Conservation (phyloP, 176 grass and related monocot species). For the Themeda triandra region DNA sequence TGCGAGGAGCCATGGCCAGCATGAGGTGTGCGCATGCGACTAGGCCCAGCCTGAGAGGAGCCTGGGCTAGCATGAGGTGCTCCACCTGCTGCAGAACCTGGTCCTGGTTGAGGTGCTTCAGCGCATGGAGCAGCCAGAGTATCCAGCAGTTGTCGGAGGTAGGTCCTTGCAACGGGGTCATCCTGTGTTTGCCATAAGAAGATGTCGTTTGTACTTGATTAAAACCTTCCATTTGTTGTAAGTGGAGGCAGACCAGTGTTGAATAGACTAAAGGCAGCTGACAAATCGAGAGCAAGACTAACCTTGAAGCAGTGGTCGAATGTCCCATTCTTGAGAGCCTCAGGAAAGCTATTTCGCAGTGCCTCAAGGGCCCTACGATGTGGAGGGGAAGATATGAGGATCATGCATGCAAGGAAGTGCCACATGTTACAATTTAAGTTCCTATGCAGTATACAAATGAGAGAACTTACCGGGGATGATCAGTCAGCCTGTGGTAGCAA, state of each 20-base stretch:
- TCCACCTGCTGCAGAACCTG: conserved; percentile 28
- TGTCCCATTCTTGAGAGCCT: conserved; percentile 57
- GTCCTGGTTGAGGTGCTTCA: conserved; percentile 26
- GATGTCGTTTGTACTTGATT: background rate
- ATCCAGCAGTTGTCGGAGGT: conserved; percentile 50
- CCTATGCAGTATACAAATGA: background rate
- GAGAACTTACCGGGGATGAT: conserved; percentile 58
- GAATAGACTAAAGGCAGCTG: background rate
- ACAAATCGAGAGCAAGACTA: background rate
- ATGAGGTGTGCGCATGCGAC: background rate
- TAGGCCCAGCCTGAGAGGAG: background rate
- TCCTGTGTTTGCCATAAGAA: conserved; percentile 42
- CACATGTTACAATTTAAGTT: background rate
- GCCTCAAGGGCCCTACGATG: conserved; percentile 49
- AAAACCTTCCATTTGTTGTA: background rate
- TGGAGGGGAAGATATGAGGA: background rate
- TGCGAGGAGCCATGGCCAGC: background rate
- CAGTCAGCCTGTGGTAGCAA: conserved; percentile 79
- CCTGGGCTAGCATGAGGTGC: background rate
- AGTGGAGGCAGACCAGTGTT: background rate
- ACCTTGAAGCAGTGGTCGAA: conserved; percentile 55
- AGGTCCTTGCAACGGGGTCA: conserved; percentile 36
- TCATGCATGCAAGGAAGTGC: background rate
- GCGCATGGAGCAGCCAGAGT: conserved; percentile 10
- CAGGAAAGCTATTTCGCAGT: conserved; percentile 43